Evolutionary conservation across 169 alveolate genomes (phyloP).

Genomic region (Plasmodium sp.): DNA sequence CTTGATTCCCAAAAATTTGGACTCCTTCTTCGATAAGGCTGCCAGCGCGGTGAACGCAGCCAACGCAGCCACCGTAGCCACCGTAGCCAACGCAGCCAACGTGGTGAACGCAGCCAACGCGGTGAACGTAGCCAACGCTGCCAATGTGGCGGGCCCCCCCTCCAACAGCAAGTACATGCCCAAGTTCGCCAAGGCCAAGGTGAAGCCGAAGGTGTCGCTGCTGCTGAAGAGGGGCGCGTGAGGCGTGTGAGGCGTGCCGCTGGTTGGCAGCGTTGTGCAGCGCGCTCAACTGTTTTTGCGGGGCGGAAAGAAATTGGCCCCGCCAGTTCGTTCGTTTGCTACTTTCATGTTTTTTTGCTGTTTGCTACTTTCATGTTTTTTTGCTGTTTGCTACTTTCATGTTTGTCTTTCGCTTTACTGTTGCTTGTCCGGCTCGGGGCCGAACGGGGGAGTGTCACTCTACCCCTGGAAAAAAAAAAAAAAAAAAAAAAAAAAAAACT

Average conservation of each 20-base stretch:
- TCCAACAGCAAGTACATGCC: constrained; percentile 17
- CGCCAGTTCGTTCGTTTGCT: background rate
- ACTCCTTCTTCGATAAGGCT: constrained; percentile 8
- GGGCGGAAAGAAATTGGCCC: background rate
- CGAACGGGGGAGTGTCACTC: background rate
- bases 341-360: background rate
- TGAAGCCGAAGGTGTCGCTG: constrained; percentile 33
- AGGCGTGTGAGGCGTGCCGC: background rate
- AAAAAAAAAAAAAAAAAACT: too few relatives aligned
- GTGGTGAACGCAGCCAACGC: background rate
- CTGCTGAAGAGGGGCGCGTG: constrained; percentile 1
- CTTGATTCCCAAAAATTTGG: constrained; percentile 35
- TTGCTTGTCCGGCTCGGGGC: background rate
- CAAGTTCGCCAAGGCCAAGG: constrained; percentile 22
- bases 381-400: background rate
- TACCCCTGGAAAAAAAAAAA: too few relatives aligned
- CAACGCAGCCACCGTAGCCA: background rate
- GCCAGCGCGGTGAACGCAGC: background rate
- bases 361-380: background rate
- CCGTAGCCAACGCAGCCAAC: background rate
- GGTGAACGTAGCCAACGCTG: background rate
- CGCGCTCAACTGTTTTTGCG: too few relatives aligned
- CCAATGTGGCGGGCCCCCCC: background rate
- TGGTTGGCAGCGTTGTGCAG: background rate
- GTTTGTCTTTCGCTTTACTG: background rate